These are phyloP conservation scores for Globisporangium canariense DNA, from an alignment of 352 stramenopile species.

Conservation along the genomic window DNA sequence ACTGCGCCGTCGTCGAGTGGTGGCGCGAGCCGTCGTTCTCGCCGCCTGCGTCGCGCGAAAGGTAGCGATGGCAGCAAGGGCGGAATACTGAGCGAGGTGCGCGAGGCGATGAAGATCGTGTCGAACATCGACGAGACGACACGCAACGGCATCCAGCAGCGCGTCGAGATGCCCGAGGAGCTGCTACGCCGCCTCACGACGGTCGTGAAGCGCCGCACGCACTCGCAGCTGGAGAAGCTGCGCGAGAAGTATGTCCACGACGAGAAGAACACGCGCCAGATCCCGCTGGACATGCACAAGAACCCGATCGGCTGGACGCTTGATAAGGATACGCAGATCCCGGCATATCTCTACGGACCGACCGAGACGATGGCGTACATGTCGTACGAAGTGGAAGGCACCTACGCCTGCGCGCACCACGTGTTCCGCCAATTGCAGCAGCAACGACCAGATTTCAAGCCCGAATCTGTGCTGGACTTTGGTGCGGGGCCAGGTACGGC, in stretches of 20 bases:
- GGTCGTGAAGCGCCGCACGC: constrained; percentile 63
- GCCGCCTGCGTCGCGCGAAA: constrained; percentile 38
- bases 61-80: constrained; percentile 12
- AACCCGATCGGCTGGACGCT: constrained; percentile 75
- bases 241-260: constrained; percentile 53
- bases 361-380: constrained; percentile 72
- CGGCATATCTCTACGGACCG: constrained; percentile 63
- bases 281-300: constrained; percentile 81
- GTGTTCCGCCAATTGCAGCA: constrained; percentile 65
- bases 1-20: neutral
- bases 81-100: constrained; percentile 29
- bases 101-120: constrained; percentile 41
- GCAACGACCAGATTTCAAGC: constrained; percentile 49
- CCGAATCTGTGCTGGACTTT: constrained; percentile 74
- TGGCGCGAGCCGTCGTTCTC: constrained; percentile 36
- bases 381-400: constrained; percentile 68
- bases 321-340: constrained; percentile 60
- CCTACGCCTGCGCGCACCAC: constrained; percentile 65
- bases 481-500: constrained; percentile 69
- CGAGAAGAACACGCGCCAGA: constrained; percentile 37
- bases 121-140: constrained; percentile 59
- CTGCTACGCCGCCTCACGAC: constrained; percentile 57
- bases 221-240: constrained; percentile 74
- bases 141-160: constrained; percentile 58
- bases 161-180: constrained; percentile 69